These are phyloP conservation scores for Malassezia vespertilionis DNA, from an alignment of 1,284 basidiomycete species.

Conservation along the genomic window DNA sequence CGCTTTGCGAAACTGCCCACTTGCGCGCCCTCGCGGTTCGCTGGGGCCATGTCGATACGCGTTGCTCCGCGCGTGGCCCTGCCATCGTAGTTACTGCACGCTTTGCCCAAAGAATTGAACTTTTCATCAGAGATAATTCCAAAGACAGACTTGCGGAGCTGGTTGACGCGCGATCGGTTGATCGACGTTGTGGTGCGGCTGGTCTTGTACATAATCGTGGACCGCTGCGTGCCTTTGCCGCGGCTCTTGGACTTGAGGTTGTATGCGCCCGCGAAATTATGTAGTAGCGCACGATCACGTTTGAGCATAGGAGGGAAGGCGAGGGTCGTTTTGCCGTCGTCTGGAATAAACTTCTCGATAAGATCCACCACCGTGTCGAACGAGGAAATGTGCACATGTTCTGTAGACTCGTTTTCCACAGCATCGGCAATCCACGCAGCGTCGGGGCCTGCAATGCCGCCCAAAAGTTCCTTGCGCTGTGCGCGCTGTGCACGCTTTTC, in stretches of 20 bases:
- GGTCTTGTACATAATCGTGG: conserved; percentile 43
- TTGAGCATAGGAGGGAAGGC: conserved; percentile 44
- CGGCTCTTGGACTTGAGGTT: conserved; percentile 29
- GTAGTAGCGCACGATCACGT: conserved; percentile 40
- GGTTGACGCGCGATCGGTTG: conserved; percentile 24
- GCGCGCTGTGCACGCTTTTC: conserved; percentile 26
- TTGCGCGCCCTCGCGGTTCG: conserved; percentile 37
- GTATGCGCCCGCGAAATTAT: conserved; percentile 40
- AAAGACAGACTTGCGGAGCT: conserved; percentile 24
- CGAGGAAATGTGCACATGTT: conserved; percentile 17
- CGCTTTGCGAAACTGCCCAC: conserved; percentile 41
- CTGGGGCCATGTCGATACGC: conserved; percentile 20
- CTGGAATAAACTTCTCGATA: conserved; percentile 31
- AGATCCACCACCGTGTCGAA: conserved; percentile 33
- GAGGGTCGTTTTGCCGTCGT: conserved; percentile 30
- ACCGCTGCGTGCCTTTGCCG: conserved; percentile 32
- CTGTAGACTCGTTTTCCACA: no score
- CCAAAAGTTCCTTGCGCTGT: conserved; percentile 21
- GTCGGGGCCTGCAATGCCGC: conserved; percentile 17
- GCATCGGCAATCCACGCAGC: conserved; percentile 20
- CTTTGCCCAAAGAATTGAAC: no score
- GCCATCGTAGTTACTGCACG: conserved; percentile 18
- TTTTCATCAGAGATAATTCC: conserved; percentile 25
- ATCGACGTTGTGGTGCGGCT: conserved; percentile 21
- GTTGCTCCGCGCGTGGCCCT: conserved; percentile 18